A percentile compares a stretch with the other conserved stretches of the same genome.
These are phyloP conservation scores for Talaromyces atroroseus DNA, from an alignment of 2,329 filamentous ascomycete species.

Conservation along the genomic window DNA sequence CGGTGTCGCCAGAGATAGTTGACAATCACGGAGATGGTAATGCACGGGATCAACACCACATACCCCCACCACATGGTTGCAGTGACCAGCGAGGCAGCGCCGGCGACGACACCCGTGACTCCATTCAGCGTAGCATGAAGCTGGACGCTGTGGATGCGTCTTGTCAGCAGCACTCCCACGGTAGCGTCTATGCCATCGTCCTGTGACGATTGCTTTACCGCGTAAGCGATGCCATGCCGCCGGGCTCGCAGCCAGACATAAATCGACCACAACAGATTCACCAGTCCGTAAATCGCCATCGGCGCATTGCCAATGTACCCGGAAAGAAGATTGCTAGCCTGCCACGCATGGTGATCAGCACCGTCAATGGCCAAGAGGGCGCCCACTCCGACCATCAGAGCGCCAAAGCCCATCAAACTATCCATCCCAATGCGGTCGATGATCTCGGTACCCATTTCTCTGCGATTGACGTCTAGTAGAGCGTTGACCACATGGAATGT, in stretches of 20 bases:
- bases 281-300: conserved; percentile 45
- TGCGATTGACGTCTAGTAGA: conserved; percentile 41
- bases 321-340: conserved; percentile 49
- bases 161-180: conserved; percentile 21
- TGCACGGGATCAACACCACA: conserved; percentile 47
- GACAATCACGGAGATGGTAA: conserved; percentile 41
- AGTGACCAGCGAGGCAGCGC: conserved; percentile 47
- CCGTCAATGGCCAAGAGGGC: conserved; percentile 53
- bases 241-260: conserved; percentile 41
- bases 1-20: conserved; percentile 47
- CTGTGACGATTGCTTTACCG: conserved; percentile 11
- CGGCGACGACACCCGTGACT: conserved; percentile 43
- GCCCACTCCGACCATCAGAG: conserved; percentile 47
- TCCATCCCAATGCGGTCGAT: conserved; percentile 51
- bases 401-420: conserved; percentile 45
- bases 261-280: conserved; percentile 46
- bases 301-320: conserved; percentile 53
- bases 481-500: conserved; percentile 24
- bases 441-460: conserved; percentile 48
- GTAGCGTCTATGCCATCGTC: neutral
- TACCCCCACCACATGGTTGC: conserved; percentile 51
- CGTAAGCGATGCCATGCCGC: conserved; percentile 28
- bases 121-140: conserved; percentile 44
- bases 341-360: conserved; percentile 37
- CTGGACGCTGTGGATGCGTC: conserved; percentile 39